phyloP scores from a whole-genome alignment of 2,329 filamentous ascomycete species.

The Paecilomyces sp. region DNA sequence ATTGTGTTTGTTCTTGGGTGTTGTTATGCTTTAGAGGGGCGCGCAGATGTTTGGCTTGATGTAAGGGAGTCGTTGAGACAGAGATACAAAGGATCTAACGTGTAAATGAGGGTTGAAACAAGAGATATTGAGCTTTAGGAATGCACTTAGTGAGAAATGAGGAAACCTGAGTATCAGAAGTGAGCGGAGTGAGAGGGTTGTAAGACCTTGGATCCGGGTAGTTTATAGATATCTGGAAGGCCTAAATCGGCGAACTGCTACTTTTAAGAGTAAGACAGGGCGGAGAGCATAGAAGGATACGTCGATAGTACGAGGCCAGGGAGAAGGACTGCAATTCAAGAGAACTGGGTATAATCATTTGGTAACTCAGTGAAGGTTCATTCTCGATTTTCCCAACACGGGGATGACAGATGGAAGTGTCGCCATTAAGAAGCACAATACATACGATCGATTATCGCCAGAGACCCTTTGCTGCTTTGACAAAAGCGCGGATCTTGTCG shows the following conservation, averaged over 20 bases:
- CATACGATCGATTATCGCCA: constrained; percentile 13
- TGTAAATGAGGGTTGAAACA: neutral
- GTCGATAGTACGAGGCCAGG: neutral
- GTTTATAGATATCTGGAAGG: neutral
- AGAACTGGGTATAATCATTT: neutral
- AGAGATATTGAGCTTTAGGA: neutral
- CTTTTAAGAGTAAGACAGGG: neutral
- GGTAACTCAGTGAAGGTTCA: neutral
- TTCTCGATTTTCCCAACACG: neutral
- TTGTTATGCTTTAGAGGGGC: neutral
- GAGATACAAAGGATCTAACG: neutral
- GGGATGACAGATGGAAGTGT: neutral
- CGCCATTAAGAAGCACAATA: neutral
- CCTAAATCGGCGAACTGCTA: neutral
- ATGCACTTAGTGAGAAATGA: neutral
- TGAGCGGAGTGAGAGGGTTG: neutral
- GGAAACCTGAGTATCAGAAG: neutral
- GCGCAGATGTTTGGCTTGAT: neutral
- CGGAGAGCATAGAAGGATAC: neutral
- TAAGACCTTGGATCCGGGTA: neutral
- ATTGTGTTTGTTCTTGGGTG: neutral
- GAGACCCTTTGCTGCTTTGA: constrained; percentile 62
- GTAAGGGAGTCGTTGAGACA: neutral
- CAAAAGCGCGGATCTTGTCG: constrained; percentile 72
- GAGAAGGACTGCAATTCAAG: neutral